Base-by-base conservation (phyloP, 805 yeast species). In the Jamesozyma lodderae region DNA sequence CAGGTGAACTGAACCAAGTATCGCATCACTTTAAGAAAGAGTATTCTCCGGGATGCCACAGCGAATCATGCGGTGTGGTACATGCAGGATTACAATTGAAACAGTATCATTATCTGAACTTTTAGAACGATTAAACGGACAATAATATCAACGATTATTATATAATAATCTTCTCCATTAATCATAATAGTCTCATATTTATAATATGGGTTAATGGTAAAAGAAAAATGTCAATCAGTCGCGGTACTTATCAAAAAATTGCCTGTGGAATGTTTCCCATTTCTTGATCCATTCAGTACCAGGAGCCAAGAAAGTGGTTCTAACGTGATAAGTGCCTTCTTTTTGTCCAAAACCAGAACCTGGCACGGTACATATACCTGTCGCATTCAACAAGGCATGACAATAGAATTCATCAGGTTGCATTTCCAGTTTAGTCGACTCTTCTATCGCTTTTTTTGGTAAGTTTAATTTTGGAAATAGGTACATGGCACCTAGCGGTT, bases 401-500 rank as follows among this genome's bases (percentile, higher is more conserved):
- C 96, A 87, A 67, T 92, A 92, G 46, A 82, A 75, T 57, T 82
- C 95, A 60, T 92, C 99, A 13, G 94, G 81, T 37, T 70, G 65
- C 49, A 75, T 53, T 19, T 73, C 73, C 19, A 56, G 53, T 37
- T 67, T 64, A 37, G 67, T 63, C 17, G 96, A 94, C 31, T 68
- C 72, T 13, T 65, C 66, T 31, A 75, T 64, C 11, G 85, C 86
- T 46, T 70, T 71, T n/a, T 74, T 69, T 11, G 83, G 77, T 38
- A 92, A 66, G 26, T 72, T 57, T 44, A 92, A 65, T 43, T 67
- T 70, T 33, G 98, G 98, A 75, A 85, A 92, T 42, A 92, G 68
- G 64, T 92, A 92, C 98, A 92, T 90, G 30, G 98, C 97, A 48
- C 98, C 98, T 67, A 81, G 77, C 31, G 99, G 97, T 46, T 73